Evolutionary conservation across 2,329 filamentous ascomycete species (phyloP), one percentile per base, ranked within the genome.

Genomic region (Xylaria sp.): DNA sequence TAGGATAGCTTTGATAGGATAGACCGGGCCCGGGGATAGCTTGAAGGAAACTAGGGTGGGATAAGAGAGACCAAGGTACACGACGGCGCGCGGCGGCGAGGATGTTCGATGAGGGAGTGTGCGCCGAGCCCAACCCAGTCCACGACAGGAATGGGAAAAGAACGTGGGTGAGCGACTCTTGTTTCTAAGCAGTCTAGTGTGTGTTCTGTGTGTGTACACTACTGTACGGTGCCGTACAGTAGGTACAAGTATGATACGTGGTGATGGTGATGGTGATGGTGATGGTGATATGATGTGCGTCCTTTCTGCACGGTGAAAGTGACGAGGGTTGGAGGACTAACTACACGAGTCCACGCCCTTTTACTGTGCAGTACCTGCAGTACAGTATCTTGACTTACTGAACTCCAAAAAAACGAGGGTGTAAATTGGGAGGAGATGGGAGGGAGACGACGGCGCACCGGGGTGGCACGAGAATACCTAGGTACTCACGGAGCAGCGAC

Each of bases 71-170:
- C 27, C 33, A 31, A 43, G 21, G 58, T 56, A n/a, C n/a, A n/a
- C n/a, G n/a, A 56, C 52, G 58, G 38, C 37, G 43, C 19, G 41
- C 35, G n/a, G 52, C 54, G 67, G 63, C 56, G 43, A 60, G 35
- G 60, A 47, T 46, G 40, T 52, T 56, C 46, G 40, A 66, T 56
- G 56, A 62, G 58, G 65, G 61, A 69, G 67, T 60, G 62, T 67
- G 65, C 61, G 64, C 67, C 65, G 67, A 62, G 59, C 56, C 60
- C 65, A 44, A 51, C 13, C 19, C 23, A 51, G 19, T 17, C 23
- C 29, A 31, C 40, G 6, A 47, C 44, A 11, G 31, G n/a, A 35
- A 25, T n/a, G 27, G 44, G 37, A 41, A 31, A 51, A 21, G 46
- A 51, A 23, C 17, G 46, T 43, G 37, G 23, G 37, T 25, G 44